Conservation (phyloP, 1,139 yeast species). For the Ogataea hybrid region DNA sequence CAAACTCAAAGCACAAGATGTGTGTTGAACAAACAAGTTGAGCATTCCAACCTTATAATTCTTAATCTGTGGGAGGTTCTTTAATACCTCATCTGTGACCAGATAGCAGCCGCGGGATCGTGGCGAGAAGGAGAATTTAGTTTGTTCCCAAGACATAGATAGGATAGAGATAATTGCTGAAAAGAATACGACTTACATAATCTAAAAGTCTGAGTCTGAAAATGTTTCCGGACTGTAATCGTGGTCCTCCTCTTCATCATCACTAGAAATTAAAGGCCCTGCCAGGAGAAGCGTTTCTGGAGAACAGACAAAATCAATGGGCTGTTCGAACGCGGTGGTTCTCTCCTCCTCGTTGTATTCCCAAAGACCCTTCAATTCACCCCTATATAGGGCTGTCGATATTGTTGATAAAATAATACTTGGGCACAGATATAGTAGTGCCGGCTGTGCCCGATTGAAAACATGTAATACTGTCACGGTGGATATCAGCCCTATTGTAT, state of each 20-base stretch:
- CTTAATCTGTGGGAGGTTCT: slow-evolving; percentile 56
- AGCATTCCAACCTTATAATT: slow-evolving; percentile 62
- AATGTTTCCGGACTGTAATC: slow-evolving; percentile 24
- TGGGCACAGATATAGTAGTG: slow-evolving; percentile 63
- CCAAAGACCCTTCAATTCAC: slow-evolving; percentile 45
- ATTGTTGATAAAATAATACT: slow-evolving; percentile 38
- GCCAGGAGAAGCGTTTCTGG: slow-evolving; percentile 25
- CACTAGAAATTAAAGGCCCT: slow-evolving; percentile 21
- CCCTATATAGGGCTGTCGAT: slow-evolving; percentile 34
- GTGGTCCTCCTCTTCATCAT: slow-evolving; percentile 26
- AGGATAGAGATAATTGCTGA: slow-evolving; percentile 45
- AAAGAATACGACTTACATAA: slow-evolving; percentile 33
- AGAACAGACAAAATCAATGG: slow-evolving; percentile 23
- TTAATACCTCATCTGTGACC: slow-evolving; percentile 61
- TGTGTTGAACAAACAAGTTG: slow-evolving; percentile 71
- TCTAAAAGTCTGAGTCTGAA: slow-evolving; percentile 33
- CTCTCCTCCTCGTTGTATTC: slow-evolving; percentile 32
- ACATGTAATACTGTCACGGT: slow-evolving; percentile 43
- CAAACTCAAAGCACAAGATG: slow-evolving; percentile 72
- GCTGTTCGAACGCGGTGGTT: slow-evolving; percentile 31
- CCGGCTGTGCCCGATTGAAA: slow-evolving; percentile 59
- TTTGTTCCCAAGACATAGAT: slow-evolving; percentile 50
- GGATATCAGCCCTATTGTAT: slow-evolving; percentile 41
- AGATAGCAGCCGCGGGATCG: slow-evolving; percentile 68
- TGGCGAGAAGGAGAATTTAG: slow-evolving; percentile 53